Base-by-base conservation (phyloP, 495 filamentous ascomycete genomes). In the Penicillium paradoxum region DNA sequence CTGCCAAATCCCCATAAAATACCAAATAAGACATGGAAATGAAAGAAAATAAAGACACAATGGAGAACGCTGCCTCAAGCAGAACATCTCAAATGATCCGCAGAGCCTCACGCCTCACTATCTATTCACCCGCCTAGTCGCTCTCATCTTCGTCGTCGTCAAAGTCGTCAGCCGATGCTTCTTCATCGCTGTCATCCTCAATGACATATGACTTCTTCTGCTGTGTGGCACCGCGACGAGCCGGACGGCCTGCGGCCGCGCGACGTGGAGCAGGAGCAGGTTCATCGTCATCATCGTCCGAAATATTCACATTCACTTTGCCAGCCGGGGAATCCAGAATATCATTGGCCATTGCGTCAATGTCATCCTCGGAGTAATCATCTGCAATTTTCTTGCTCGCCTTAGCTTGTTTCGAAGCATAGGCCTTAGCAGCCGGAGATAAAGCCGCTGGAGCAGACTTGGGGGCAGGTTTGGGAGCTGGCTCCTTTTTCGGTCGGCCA, bases 361-460 rank as follows among this genome's bases (percentile, higher is more conserved):
- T 76, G 38, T 74, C 74, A 54, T 76, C 74, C 50, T 80, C 67
- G 18, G 70, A 74, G 47, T 72, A 57, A 27, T 75, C 73, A 49
- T 74, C 69, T 6, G 44, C 59, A 6, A 63, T 37, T 38, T 67
- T 66, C 58, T 73, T 73, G 60, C 71, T 74, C 0, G 75, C 61
- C 68, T 86, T 87, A 29, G 77, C 77, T 45, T 84, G 78, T 73
- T 88, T 91, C 2, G 83, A 80, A 14, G 86, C 87, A 64, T 93
- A 92, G 0, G 85, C 87, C 66, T 92, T 93, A 11, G 88, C 89
- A 6, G 86, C 88, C 0, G 90, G 88, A 10, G 86, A 89, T 14
- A 90, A 72, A 5, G 69, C 56, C 7, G 67, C 62, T 18, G 73
- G 66, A 58, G 84, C 84, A 48, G 74, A 59, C 11, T 68, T 54